Percentiles rank a stretch among this genome's conserved stretches.
Evolutionary conservation across 768 basidiomycete species (phyloP).

Genomic region (Leccinum rimulosum): DNA sequence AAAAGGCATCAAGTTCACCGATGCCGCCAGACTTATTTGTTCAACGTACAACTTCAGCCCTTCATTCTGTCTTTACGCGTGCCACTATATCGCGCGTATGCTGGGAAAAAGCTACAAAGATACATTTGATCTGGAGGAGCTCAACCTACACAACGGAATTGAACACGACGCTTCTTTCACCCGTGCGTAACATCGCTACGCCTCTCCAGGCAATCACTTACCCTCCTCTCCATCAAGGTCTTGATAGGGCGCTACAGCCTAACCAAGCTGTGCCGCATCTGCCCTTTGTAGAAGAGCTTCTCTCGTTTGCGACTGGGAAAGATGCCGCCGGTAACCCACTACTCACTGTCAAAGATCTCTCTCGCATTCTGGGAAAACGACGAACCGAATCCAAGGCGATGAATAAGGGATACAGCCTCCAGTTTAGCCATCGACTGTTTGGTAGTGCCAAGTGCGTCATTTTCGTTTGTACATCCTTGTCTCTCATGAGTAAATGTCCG

Average conservation of each 20-base stretch:
- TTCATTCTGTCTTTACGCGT: constrained; percentile 62
- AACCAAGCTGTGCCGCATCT: constrained; percentile 55
- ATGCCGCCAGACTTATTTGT: constrained; percentile 38
- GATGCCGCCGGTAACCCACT: constrained; percentile 43
- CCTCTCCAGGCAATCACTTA: neutral
- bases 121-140: constrained; percentile 55
- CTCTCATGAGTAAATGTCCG: neutral
- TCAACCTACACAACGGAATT: constrained; percentile 16
- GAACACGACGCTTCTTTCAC: constrained; percentile 27
- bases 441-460: constrained; percentile 61
- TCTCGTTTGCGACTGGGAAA: constrained; percentile 58
- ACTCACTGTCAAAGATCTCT: constrained; percentile 59
- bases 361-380: constrained; percentile 55
- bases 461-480: neutral
- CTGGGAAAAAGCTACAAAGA: constrained; percentile 57
- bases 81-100: constrained; percentile 55
- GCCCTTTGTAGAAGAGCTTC: constrained; percentile 51
- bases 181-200: constrained; percentile 15
- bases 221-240: constrained; percentile 38
- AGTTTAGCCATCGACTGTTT: constrained; percentile 54
- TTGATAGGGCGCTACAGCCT: constrained; percentile 44
- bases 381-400: constrained; percentile 50
- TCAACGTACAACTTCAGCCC: constrained; percentile 68
- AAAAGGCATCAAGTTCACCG: constrained; percentile 58
- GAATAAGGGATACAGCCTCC: constrained; percentile 59